Evolutionary conservation across 176 grass and related monocot genomes (phyloP).

Genomic region (Musa acuminata): DNA sequence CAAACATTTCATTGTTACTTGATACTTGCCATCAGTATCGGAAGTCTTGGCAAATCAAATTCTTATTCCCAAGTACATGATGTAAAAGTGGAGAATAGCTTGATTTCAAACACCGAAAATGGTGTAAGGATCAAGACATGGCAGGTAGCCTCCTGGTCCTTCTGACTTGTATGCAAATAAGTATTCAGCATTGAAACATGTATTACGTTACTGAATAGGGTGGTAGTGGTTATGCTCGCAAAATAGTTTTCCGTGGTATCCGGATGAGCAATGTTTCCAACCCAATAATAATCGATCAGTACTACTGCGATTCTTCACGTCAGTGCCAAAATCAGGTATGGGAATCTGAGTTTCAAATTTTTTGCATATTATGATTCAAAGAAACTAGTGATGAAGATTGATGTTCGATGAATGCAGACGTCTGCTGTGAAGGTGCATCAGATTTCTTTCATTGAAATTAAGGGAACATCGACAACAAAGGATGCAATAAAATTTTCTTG

Average conservation of each 20-base stretch:
- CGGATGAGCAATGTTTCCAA: slow-evolving; percentile 70
- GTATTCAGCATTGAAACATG: neutral
- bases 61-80: slow-evolving; percentile 40
- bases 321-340: slow-evolving; percentile 57
- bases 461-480: slow-evolving; percentile 51
- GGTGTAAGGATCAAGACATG: slow-evolving; percentile 86
- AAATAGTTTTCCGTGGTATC: slow-evolving; percentile 55
- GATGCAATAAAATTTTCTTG: slow-evolving; percentile 44
- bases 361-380: neutral
- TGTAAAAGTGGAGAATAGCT: slow-evolving; percentile 47
- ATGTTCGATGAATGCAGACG: slow-evolving; percentile 25
- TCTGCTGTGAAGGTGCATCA: slow-evolving; percentile 42
- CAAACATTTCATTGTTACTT: neutral
- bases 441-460: slow-evolving; percentile 39
- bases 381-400: neutral
- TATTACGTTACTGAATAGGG: slow-evolving; percentile 32
- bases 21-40: slow-evolving; percentile 34
- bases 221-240: slow-evolving; percentile 43
- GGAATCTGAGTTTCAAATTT: neutral
- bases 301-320: slow-evolving; percentile 48
- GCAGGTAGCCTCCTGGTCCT: slow-evolving; percentile 38
- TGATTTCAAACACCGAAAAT: slow-evolving; percentile 62
- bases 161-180: neutral
- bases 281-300: slow-evolving; percentile 75
- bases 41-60: slow-evolving; percentile 70